A percentile compares a stretch with the other conserved stretches of the same genome.
phyloP scores from a whole-genome alignment of 768 basidiomycete species.

The Boletus subcaerulescens region DNA sequence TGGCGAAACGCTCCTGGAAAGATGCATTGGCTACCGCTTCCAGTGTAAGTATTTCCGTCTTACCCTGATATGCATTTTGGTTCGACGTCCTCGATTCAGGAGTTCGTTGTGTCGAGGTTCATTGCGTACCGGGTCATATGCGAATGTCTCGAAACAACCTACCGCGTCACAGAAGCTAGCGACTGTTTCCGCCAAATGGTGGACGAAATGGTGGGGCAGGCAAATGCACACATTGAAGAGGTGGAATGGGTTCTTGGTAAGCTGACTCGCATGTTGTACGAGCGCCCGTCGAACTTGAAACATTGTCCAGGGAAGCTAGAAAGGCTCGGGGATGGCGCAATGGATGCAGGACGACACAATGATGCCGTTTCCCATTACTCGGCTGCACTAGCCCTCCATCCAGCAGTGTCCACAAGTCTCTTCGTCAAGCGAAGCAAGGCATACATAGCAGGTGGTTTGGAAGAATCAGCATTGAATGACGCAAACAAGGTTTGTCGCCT shows the following conservation, averaged over 20 bases:
- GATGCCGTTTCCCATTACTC: neutral
- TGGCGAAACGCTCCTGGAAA: neutral
- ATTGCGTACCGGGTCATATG: neutral
- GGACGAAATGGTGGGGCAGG: neutral
- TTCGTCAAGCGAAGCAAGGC: neutral
- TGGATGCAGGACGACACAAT: neutral
- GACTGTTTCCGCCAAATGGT: neutral
- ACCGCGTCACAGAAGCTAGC: neutral
- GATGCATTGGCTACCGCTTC: neutral
- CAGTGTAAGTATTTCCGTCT: neutral
- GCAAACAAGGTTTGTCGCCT: neutral
- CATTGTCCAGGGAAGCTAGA: neutral
- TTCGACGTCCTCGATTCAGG: neutral
- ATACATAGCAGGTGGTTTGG: neutral
- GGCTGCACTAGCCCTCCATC: neutral
- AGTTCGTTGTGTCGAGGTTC: neutral
- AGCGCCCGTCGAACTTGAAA: too few relatives aligned
- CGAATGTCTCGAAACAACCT: neutral
- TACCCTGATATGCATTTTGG: too few relatives aligned
- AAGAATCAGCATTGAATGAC: neutral
- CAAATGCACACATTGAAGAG: neutral
- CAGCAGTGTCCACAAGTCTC: neutral
- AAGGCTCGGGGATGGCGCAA: neutral
- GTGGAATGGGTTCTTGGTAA: neutral
- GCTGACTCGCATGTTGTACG: neutral